Evolutionary conservation across 495 filamentous ascomycete genomes (phyloP).

Genomic region (Friedmanniomyces endolithicus): DNA sequence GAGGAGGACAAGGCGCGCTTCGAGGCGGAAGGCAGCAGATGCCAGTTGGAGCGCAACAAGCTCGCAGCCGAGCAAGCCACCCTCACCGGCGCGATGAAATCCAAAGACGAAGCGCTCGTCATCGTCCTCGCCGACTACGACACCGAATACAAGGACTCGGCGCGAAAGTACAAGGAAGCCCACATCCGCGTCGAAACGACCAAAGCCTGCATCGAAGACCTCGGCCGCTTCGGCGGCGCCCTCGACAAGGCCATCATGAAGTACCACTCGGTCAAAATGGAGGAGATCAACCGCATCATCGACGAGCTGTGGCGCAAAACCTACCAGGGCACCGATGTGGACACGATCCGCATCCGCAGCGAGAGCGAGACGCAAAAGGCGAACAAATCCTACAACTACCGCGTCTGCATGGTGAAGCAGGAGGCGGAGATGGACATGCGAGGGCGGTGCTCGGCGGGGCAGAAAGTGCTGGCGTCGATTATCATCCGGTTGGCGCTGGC

Average conservation of each 20-base stretch:
- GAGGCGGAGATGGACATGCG: conserved; percentile 99
- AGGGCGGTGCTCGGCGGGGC: conserved; percentile 88
- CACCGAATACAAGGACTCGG: conserved; percentile 73
- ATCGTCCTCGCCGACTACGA: conserved; percentile 65
- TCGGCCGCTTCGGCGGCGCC: conserved; percentile 64
- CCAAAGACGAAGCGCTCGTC: conserved; percentile 66
- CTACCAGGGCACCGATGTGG: conserved; percentile 95
- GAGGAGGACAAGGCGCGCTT: conserved; percentile 68
- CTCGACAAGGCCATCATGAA: conserved; percentile 95
- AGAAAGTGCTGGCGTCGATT: conserved; percentile 92
- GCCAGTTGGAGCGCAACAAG: conserved; percentile 49
- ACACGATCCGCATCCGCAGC: conserved; percentile 87
- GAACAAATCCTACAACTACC: conserved; percentile 89
- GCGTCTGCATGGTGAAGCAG: conserved; percentile 96
- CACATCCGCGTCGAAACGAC: conserved; percentile 88
- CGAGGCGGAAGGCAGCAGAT: conserved; percentile 48
- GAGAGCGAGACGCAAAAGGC: conserved; percentile 64
- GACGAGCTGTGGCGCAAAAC: conserved; percentile 93
- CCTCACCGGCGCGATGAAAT: conserved; percentile 59
- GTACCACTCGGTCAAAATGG: conserved; percentile 93
- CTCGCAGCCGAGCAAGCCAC: conserved; percentile 48
- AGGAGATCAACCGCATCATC: conserved; percentile 90
- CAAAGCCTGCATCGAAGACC: conserved; percentile 81
- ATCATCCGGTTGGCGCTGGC: conserved; percentile 94
- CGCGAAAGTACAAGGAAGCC: conserved; percentile 68